Evolutionary conservation across 495 filamentous ascomycete genomes (phyloP).

Genomic region (Aspergillus cavernicola): DNA sequence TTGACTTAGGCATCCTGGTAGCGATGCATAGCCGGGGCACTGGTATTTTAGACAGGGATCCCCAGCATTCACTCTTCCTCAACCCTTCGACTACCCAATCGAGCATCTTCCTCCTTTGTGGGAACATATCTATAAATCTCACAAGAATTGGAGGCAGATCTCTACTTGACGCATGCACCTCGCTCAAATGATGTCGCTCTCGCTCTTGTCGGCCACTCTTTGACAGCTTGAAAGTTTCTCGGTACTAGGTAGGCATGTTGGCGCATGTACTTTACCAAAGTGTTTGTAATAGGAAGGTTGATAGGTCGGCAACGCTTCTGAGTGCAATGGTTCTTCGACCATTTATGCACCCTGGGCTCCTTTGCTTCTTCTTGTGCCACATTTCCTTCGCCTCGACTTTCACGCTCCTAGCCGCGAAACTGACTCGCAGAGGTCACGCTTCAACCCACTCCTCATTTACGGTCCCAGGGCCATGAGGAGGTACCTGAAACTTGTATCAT

Average conservation of each 20-base stretch:
- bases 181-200: neutral
- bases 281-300: no score
- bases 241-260: no score
- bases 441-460: no score
- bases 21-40: neutral
- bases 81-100: neutral
- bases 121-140: no score
- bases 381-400: neutral
- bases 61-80: neutral
- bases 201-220: neutral
- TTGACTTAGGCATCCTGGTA: neutral
- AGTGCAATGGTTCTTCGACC: neutral
- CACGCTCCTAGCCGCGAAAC: neutral
- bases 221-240: no score
- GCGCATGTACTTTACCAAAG: no score
- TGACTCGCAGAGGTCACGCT: constrained; percentile 2
- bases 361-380: constrained; percentile 10
- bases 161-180: neutral
- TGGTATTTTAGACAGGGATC: neutral
- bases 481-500: neutral
- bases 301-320: no score
- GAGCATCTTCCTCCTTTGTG: neutral
- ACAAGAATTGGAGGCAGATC: no score
- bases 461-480: neutral
- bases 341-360: neutral